Evolutionary conservation across 352 stramenopile genomes (phyloP), one percentile per base, ranked within the genome.

Genomic region (Phytophthora multivora): DNA sequence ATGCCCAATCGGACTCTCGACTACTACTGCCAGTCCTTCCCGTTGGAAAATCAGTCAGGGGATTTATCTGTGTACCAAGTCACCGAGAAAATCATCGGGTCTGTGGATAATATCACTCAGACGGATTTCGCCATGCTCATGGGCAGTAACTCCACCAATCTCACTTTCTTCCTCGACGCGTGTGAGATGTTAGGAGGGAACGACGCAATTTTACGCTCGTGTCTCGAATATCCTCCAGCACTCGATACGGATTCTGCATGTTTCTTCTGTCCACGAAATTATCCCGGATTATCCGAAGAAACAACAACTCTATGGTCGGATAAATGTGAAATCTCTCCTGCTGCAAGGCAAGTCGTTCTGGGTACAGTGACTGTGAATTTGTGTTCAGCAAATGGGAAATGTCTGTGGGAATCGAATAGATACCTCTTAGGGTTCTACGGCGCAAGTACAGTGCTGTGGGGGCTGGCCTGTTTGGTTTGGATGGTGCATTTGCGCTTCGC

Each of bases 91-190:
- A 36, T 73, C 28, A 28, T 25, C 7, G 64, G 64, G 2, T 46
- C 43, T 12, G 15, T 52, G 9, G 30, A 41, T 15, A 68, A 69
- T 36, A 36, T n/a, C 5, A 64, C 52, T 15, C 38, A 64, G 35
- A 16, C 58, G 0, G 36, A 60, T 11, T 69, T 57, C 16, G 10
- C n/a, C 10, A 49, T 18, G 12, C 39, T 61, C 25, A 53, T 13
- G n/a, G 52, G 43, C 11, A 71, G 56, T 23, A 66, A 59, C 13
- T 59, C 58, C 4, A 69, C 46, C 9, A 69, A 51, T 25, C 54
- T 85, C 23, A 71, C 61, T 35, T 81, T 88, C 16, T 79, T 71
- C 42, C 75, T 89, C 33, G 73, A 89, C 56, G 73, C 80, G 2
- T 89, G 80, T 28, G 80, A 89, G 50, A 64, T 78, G 5, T 51